Evolutionary conservation across 2,329 filamentous ascomycete genomes (phyloP).

Genomic region (Xylariaceae sp.): DNA sequence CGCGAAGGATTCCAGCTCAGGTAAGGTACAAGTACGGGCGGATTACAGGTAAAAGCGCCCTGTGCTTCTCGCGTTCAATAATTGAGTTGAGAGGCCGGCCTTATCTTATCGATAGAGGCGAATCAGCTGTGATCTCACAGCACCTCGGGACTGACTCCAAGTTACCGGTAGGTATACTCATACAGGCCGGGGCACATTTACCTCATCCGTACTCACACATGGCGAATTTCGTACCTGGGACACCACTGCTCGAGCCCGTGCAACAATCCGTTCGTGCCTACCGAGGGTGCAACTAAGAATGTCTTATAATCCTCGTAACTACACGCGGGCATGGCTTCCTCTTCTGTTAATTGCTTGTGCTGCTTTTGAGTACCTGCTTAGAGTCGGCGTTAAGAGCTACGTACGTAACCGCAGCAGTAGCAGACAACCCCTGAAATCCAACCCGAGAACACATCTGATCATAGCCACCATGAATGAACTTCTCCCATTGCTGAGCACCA

Average conservation of each 20-base stretch:
- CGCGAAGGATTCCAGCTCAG: no score
- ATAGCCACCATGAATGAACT: slow-evolving; percentile 1
- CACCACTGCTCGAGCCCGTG: not conserved
- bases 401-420: not conserved
- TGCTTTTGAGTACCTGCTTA: not conserved
- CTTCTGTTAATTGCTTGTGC: not conserved
- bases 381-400: slow-evolving; percentile 1
- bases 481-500: not conserved
- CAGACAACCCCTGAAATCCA: slow-evolving; percentile 1
- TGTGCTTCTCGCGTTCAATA: not conserved
- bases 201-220: no score
- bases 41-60: not conserved
- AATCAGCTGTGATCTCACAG: not conserved
- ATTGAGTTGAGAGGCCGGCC: not conserved
- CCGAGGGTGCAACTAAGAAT: not conserved
- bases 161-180: not conserved
- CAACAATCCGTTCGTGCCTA: not conserved
- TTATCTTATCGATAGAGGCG: slow-evolving; percentile 16
- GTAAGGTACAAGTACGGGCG: no score
- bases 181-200: not conserved
- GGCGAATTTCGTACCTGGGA: no score
- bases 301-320: not conserved
- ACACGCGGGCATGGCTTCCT: not conserved
- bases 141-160: not conserved
- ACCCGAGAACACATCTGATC: slow-evolving; percentile 5